Base-by-base conservation (phyloP, 768 basidiomycete species). In the Suillus occidentalis region DNA sequence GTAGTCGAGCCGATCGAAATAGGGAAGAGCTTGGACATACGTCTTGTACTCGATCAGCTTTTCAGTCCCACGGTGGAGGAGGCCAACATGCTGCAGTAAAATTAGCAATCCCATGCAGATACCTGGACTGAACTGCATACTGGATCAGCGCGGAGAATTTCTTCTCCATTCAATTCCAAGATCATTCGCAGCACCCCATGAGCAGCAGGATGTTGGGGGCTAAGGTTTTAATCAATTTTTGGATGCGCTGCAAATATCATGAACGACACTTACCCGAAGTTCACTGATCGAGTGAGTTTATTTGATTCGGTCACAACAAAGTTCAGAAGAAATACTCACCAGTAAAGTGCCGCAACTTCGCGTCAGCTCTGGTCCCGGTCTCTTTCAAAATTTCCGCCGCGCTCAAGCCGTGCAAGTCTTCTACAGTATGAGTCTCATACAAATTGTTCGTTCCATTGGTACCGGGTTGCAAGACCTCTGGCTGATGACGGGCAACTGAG, bases 11-110 rank as follows among this genome's bases (percentile, higher is more conserved):
- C 97, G 94, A 77, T 99, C 97, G 75, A 99, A 99, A 80, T 99
- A 99, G 1, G 97, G 97, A 22, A 99, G 81, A 0, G 97, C 97
- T 81, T 99, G 97, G 6, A 89, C 92, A 74, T 99, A 99, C 1
- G 90, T 98, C 82, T 99, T 99, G 85, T 95, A 97, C 78, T 99
- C 97, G 67, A 99, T 99, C 60, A 99, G 85, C 78, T 99, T 99
- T 78, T 99, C 97, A 22, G 97, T 99, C 25, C 97, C 97, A 69
- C 97, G 89, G 78, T 99, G 97, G 56, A 99, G 85, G 31, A 99
- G 84, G 63, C 97, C 97, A 72, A 99, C 90, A 72, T 99, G 97
- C 90, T 92, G 59, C 34, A 25, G 62, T 62, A 56, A n/a, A 63
- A 22, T 20, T 56, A 25, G n/a, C 16, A 20, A 42, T 14, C 7